Conservation (phyloP, 441 rosid species). For the California macrophylla region DNA sequence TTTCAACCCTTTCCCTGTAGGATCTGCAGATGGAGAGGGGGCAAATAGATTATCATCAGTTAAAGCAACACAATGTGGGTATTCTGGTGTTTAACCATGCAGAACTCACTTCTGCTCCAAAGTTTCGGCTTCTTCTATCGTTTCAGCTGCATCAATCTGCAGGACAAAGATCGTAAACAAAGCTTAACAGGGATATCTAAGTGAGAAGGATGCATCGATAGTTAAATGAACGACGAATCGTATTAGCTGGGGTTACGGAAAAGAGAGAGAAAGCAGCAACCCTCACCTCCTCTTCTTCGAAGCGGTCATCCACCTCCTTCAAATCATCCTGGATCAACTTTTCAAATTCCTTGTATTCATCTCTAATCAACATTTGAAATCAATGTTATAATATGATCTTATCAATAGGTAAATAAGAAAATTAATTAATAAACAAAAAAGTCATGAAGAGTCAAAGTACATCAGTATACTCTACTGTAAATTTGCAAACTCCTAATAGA, state of each 20-base stretch:
- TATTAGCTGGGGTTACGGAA: too few relatives aligned
- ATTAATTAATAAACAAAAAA: neutral
- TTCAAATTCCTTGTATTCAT: constrained; percentile 89
- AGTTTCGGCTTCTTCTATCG: constrained; percentile 72
- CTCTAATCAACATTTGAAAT: constrained; percentile 35
- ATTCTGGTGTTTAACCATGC: neutral
- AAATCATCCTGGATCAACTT: constrained; percentile 84
- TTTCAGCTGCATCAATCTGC: constrained; percentile 95
- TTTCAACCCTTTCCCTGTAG: constrained; percentile 56
- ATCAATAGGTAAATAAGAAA: neutral
- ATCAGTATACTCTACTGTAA: neutral
- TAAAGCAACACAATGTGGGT: neutral
- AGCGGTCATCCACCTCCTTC: constrained; percentile 70
- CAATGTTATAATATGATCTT: constrained; percentile 6
- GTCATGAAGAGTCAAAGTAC: neutral
- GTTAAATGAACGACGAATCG: neutral
- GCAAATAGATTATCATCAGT: neutral
- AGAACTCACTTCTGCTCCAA: constrained; percentile 70
- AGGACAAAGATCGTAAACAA: neutral
- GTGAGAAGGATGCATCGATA: neutral
- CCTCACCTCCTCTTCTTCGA: constrained; percentile 92
- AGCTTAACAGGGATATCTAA: neutral
- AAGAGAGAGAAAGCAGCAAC: neutral
- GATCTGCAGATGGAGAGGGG: constrained; percentile 26
- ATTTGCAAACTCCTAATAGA: neutral